These are phyloP conservation scores for Puya raimondii DNA, from an alignment of 176 grass and related monocot species.

Conservation along the genomic window DNA sequence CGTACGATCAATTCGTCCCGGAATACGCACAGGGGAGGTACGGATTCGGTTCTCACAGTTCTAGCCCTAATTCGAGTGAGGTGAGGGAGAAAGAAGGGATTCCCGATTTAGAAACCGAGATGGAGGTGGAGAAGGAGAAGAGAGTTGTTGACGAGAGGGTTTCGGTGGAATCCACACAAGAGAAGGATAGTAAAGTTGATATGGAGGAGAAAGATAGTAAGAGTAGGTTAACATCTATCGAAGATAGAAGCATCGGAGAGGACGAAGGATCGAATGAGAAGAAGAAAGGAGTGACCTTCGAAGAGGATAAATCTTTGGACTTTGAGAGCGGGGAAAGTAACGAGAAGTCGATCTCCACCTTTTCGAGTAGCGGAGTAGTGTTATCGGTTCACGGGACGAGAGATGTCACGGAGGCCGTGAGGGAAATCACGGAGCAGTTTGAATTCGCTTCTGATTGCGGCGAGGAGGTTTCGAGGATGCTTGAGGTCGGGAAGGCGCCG, in stretches of 20 bases:
- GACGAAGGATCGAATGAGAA: slow-evolving; percentile 26
- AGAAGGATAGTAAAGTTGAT: background rate
- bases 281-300: slow-evolving; percentile 42
- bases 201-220: slow-evolving; percentile 21
- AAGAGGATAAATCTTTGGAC: slow-evolving; percentile 20
- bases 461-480: slow-evolving; percentile 44
- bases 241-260: slow-evolving; percentile 17
- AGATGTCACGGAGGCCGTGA: slow-evolving; percentile 46
- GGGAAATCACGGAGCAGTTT: slow-evolving; percentile 53
- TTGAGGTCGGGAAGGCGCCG: slow-evolving; percentile 69
- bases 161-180: background rate
- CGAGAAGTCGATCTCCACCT: slow-evolving; percentile 17
- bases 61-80: slow-evolving; percentile 46
- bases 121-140: slow-evolving; percentile 20
- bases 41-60: slow-evolving; percentile 10
- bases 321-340: slow-evolving; percentile 15
- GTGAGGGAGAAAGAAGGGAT: slow-evolving; percentile 76
- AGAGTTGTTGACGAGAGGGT: background rate
- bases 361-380: slow-evolving; percentile 28
- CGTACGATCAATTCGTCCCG: slow-evolving; percentile 41
- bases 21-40: slow-evolving; percentile 24
- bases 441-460: slow-evolving; percentile 30
- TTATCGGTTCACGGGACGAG: slow-evolving; percentile 27
- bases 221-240: slow-evolving; percentile 9
- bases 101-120: slow-evolving; percentile 83